These are phyloP conservation scores for Phyllosticta citrichinensis DNA, from an alignment of 2,329 filamentous ascomycete genomes.

Conservation along the genomic window DNA sequence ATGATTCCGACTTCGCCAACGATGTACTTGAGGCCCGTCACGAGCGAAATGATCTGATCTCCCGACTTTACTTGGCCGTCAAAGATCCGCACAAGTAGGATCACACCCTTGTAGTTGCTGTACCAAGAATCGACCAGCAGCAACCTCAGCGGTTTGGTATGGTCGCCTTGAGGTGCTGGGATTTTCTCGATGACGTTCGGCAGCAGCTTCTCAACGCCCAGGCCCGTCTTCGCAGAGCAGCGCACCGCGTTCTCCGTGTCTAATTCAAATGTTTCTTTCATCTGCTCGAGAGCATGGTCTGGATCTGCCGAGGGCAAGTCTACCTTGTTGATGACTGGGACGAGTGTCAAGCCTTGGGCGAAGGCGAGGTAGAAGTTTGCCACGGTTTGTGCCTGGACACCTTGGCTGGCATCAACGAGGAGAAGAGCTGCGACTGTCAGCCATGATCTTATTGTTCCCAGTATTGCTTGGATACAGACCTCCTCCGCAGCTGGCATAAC, in stretches of 20 bases:
- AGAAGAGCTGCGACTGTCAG: conserved; percentile 51
- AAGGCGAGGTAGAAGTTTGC: conserved; percentile 98
- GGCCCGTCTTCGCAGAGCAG: conserved; percentile 89
- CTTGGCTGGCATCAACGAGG: conserved; percentile 91
- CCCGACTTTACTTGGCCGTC: conserved; percentile 76
- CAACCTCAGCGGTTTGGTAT: conserved; percentile 63
- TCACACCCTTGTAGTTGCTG: conserved; percentile 87
- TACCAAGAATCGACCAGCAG: conserved; percentile 98
- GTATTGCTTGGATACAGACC: conserved; percentile 13
- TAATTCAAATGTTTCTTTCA: conserved; percentile 78
- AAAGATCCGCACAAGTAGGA: conserved; percentile 83
- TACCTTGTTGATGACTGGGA: conserved; percentile 95
- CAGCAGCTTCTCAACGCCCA: conserved; percentile 74
- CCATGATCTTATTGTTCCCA: neutral
- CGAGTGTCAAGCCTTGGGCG: conserved; percentile 72
- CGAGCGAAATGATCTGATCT: conserved; percentile 78
- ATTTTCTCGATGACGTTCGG: conserved; percentile 79
- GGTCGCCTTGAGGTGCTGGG: conserved; percentile 67
- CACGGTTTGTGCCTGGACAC: conserved; percentile 94
- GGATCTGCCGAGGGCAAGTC: conserved; percentile 85
- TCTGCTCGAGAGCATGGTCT: conserved; percentile 75
- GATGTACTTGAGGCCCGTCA: conserved; percentile 78
- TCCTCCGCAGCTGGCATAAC: conserved; percentile 91
- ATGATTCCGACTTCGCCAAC: conserved; percentile 97
- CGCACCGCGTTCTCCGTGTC: conserved; percentile 62